phyloP scores from a whole-genome alignment of 192 early-diverging fungal species.

The Pilaira anomala region DNA sequence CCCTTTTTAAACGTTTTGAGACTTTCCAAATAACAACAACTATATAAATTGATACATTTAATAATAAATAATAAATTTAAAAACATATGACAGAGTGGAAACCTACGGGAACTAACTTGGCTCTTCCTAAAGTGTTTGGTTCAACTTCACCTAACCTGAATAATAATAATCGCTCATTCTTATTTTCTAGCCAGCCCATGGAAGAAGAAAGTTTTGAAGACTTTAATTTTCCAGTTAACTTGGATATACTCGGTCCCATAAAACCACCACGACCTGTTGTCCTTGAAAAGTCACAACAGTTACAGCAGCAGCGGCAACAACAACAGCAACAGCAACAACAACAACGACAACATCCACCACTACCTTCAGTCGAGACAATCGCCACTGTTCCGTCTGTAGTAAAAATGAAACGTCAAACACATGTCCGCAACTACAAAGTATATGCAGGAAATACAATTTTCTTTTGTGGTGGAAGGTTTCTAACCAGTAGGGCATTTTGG shows the following conservation, averaged over 20 bases:
- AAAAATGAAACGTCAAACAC: conserved; percentile 1
- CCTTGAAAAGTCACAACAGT: too few species aligned
- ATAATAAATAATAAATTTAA: background rate
- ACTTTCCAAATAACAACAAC: too few species aligned
- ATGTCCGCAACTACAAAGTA: conserved; percentile 41
- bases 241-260: background rate
- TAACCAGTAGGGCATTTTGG: conserved; percentile 61
- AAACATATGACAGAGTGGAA: background rate
- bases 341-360: background rate
- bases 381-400: background rate
- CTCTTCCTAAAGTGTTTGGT: background rate
- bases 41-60: background rate
- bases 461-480: conserved; percentile 58
- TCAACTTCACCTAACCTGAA: background rate
- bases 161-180: background rate
- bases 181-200: background rate
- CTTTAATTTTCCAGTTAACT: background rate
- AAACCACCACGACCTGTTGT: too few species aligned
- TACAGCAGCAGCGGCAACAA: background rate
- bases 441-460: conserved; percentile 58
- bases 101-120: background rate
- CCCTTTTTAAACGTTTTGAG: too few species aligned
- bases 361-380: background rate
- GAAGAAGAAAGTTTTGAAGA: conserved; percentile 8
- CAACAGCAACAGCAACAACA: background rate